Evolutionary conservation across 176 grass and related monocot genomes (phyloP), one percentile per base, ranked within the genome.

Genomic region (Musa itinerans): DNA sequence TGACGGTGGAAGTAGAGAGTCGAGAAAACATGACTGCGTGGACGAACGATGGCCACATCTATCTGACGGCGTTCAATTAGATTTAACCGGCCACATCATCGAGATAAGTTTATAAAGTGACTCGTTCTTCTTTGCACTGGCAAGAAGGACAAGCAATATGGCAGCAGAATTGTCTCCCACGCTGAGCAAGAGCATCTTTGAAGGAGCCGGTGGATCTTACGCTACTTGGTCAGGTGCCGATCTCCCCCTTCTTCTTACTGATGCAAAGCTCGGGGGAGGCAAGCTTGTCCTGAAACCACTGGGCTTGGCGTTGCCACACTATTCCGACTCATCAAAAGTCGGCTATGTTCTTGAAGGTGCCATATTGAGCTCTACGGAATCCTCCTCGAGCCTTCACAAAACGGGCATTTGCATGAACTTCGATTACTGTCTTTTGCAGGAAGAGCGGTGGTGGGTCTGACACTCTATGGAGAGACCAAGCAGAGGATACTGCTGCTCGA

Each of bases 321-420:
- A 82, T 21, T 57, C 80, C 6, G 79, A 82, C 56, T 86, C 80
- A 10, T 3, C 43, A 13, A 82, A 79, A 76, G 78, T 78, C 25
- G 61, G 63, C 4, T 78, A 62, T 54, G 75, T 79, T 26, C 75
- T 86, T 11, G 34, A 66, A 53, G 84, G 84, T 81, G 26, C 2
- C 26, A 27, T 27, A 1, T n/a, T n/a, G n/a, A n/a, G n/a, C n/a
- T n/a, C n/a, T n/a, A n/a, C n/a, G n/a, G n/a, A n/a, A n/a, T 27
- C 26, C 26, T 27, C 24, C 59, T 23, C 22, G 0, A 10, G 19
- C 59, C 19, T 23, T 10, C 24, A 4, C 27, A 4, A 34, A 34
- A 34, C 2, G 3, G 29, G 29, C 29, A 34, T 34, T 4, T 34
- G 2, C 29, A 4, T 34, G 3, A 4, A 34, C 29, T 34, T 34